Conservation (phyloP, 352 stramenopile species). For the Phytophthora foliorum region DNA sequence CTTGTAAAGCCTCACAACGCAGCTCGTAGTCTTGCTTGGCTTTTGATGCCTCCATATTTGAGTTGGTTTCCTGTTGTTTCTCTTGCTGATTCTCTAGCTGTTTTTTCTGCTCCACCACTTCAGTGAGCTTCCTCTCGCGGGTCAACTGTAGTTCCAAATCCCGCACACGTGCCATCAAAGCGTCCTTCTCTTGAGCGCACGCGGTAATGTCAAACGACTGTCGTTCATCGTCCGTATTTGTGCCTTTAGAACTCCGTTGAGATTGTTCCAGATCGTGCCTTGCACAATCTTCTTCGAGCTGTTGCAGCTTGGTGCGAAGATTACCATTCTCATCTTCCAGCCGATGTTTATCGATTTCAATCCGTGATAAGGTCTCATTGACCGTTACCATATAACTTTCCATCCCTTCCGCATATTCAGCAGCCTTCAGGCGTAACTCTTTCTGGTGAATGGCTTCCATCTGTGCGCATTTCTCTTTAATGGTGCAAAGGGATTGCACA, state of each 20-base stretch:
- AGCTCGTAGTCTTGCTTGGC: slow-evolving; percentile 24
- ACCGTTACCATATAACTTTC: slow-evolving; percentile 46
- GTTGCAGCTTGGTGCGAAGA: slow-evolving; percentile 29
- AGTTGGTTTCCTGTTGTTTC: slow-evolving; percentile 21
- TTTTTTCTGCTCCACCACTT: slow-evolving; percentile 34
- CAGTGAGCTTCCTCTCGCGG: slow-evolving; percentile 33
- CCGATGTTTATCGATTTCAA: slow-evolving; percentile 36
- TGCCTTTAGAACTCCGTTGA: slow-evolving; percentile 22
- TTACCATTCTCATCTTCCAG: slow-evolving; percentile 34
- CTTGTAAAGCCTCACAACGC: slow-evolving; percentile 5
- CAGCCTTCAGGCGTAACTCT: slow-evolving; percentile 30
- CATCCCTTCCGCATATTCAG: slow-evolving; percentile 36
- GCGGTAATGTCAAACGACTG: slow-evolving; percentile 3
- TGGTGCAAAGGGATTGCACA: slow-evolving; percentile 50
- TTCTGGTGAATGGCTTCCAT: slow-evolving; percentile 30
- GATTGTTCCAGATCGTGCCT: slow-evolving; percentile 8
- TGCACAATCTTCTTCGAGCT: slow-evolving; percentile 26
- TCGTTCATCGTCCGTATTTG: slow-evolving; percentile 21
- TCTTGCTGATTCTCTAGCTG: slow-evolving; percentile 21
- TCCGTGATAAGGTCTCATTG: slow-evolving; percentile 40
- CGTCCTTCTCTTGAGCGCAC: slow-evolving; percentile 16
- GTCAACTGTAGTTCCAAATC: slow-evolving; percentile 42
- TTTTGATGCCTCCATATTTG: slow-evolving; percentile 13
- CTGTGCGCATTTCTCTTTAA: slow-evolving; percentile 46
- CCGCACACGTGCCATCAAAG: slow-evolving; percentile 17